Evolutionary conservation across 2,329 filamentous ascomycete genomes (phyloP), one percentile per base, ranked within the genome.

Genomic region (Ophiocordyceps unilateralis): DNA sequence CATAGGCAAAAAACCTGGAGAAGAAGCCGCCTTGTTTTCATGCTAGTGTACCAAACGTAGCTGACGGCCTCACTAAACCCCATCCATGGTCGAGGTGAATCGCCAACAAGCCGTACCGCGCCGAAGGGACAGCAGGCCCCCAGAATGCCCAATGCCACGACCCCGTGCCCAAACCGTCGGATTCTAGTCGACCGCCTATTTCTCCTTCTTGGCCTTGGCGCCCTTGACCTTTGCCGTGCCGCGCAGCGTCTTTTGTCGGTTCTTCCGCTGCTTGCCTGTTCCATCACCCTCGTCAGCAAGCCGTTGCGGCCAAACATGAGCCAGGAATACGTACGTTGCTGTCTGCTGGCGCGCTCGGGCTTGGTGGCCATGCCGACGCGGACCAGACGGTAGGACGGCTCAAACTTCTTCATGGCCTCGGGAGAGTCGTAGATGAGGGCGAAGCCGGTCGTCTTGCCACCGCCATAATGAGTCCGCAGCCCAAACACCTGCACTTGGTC

Each of bases 241-340:
- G 59, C 91, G 84, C 69, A 95, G 83, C 66, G 89, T 91, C 87
- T 98, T 96, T 72, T 84, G 80, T 69, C 89, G 81, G 85, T 98
- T 98, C 86, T 98, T 98, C 76, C 91, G 84, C 76, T 96, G 91
- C 79, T 98, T 98, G 82, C 89, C 89, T 96, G 70, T 74, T 57
- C 46, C 46, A 20, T 40, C 43, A 48, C 22, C 7, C 8, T 3
- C 10, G 51, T 58, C 45, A 58, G 54, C 34, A 24, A 7, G 15
- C 17, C 32, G 15, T 34, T 17, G 24, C 32, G 15, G 2, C 4
- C 8, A 9, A 6, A 34, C 6, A 6, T 17, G 2, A 19, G 15
- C 15, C 4, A 9, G 15, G 32, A 9, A 39, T 23, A 93, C 89
- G 64, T 88, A 95, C 91, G 88, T 74, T 98, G 91, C 75, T 98